A percentile compares a stretch with the other conserved stretches of the same genome.
phyloP scores from a whole-genome alignment of 345 rosid species.

The Arabis alpina region DNA sequence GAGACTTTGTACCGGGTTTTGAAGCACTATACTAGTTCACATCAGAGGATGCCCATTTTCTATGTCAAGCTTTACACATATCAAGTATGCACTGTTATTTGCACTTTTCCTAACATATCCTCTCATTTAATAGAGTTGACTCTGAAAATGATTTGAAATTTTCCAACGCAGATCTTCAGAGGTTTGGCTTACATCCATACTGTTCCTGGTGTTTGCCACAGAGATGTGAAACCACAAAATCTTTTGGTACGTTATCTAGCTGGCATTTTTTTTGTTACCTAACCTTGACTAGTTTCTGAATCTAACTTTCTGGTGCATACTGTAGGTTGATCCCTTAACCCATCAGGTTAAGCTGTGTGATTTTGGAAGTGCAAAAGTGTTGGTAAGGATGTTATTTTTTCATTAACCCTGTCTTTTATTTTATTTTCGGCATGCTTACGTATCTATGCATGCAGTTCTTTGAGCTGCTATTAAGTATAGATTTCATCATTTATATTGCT shows the following conservation, averaged over 20 bases:
- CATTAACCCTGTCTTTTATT: background rate
- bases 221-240: conserved; percentile 95
- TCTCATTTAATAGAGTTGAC: background rate
- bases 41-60: conserved; percentile 80
- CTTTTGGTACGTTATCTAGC: conserved; percentile 60
- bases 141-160: conserved; percentile 19
- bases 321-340: conserved; percentile 78
- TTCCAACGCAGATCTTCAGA: conserved; percentile 65
- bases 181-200: conserved; percentile 67
- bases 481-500: background rate
- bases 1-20: conserved; percentile 67
- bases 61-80: conserved; percentile 79
- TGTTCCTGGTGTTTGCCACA: conserved; percentile 83
- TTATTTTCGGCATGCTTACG: conserved; percentile 2
- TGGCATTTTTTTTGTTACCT: conserved; percentile 2
- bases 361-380: conserved; percentile 82
- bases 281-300: conserved; percentile 3
- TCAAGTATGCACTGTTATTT: conserved; percentile 53
- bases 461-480: background rate
- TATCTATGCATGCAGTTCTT: background rate
- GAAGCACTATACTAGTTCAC: conserved; percentile 59
- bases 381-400: conserved; percentile 48
- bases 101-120: background rate
- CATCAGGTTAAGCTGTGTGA: conserved; percentile 84
- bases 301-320: conserved; percentile 28